Evolutionary conservation across 1,284 basidiomycete genomes (phyloP).

Genomic region (Melampsora americana): DNA sequence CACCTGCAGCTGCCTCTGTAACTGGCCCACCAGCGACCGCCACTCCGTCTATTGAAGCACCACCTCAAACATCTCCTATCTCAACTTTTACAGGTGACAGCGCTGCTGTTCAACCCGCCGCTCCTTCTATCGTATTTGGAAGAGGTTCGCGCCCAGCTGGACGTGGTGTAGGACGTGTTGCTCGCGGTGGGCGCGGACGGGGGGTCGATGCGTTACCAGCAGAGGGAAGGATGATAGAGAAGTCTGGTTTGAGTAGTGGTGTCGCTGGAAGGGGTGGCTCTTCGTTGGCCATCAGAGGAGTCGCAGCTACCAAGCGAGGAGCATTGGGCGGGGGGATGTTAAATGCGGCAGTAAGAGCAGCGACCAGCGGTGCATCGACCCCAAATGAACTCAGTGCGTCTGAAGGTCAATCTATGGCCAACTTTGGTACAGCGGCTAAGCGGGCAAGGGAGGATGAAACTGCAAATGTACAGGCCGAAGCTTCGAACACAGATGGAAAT

Average conservation of each 20-base stretch:
- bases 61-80: neutral
- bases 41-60: neutral
- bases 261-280: neutral
- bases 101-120: neutral
- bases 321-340: neutral
- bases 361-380: neutral
- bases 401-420: neutral
- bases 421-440: neutral
- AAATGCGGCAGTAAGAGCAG: neutral
- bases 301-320: neutral
- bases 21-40: too few relatives aligned
- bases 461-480: neutral
- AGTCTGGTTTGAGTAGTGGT: neutral
- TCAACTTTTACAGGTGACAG: neutral
- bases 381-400: conserved; percentile 3
- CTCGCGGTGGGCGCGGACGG: neutral
- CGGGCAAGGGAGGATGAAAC: neutral
- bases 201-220: neutral
- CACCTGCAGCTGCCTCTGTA: too few relatives aligned
- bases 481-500: neutral
- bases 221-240: neutral
- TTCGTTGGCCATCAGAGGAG: neutral
- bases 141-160: neutral
- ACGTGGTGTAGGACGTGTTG: conserved; percentile 3
- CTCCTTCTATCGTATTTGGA: neutral